Conservation (phyloP, 1,284 basidiomycete genomes). For the Amylostereum areolatum region DNA sequence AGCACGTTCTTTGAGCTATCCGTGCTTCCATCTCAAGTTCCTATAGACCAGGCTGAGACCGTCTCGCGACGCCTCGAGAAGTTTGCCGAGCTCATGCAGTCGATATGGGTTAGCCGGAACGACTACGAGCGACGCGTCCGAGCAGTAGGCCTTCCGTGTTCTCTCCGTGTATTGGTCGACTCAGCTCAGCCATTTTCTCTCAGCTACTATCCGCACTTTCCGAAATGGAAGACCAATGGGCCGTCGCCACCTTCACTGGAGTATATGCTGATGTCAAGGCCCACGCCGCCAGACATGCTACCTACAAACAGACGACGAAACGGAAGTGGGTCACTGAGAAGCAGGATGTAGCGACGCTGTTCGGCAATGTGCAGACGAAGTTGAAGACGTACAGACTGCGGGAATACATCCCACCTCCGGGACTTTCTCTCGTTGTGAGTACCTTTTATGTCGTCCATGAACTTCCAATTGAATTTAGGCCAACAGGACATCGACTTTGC, state of each 20-base stretch:
- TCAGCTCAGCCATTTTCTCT: background rate
- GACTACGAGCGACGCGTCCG: conserved; percentile 91
- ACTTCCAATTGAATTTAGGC: background rate
- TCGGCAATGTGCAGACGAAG: conserved; percentile 94
- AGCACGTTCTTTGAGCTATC: conserved; percentile 15
- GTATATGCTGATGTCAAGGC: conserved; percentile 81
- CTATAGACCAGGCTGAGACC: conserved; percentile 87
- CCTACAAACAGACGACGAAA: conserved; percentile 85
- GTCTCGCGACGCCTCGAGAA: conserved; percentile 92
- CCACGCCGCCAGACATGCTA: conserved; percentile 68
- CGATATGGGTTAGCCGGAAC: conserved; percentile 79
- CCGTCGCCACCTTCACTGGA: conserved; percentile 53
- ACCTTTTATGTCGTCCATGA: background rate
- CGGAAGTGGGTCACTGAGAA: conserved; percentile 86
- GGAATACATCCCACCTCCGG: conserved; percentile 77
- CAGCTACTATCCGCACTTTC: conserved; percentile 64
- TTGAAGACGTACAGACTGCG: conserved; percentile 84
- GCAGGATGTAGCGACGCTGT: conserved; percentile 83
- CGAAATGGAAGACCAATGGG: conserved; percentile 63
- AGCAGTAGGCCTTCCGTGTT: conserved; percentile 38
- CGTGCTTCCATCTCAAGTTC: conserved; percentile 1
- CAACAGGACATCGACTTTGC: conserved; percentile 68
- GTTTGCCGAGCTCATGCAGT: conserved; percentile 93
- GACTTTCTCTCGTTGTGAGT: conserved; percentile 56
- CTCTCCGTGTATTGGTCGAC: conserved; percentile 1